Percentiles rank a stretch among this genome's conserved stretches.
Conservation (phyloP, 805 yeast species). For the Lipomyces spencermartinsiae region DNA sequence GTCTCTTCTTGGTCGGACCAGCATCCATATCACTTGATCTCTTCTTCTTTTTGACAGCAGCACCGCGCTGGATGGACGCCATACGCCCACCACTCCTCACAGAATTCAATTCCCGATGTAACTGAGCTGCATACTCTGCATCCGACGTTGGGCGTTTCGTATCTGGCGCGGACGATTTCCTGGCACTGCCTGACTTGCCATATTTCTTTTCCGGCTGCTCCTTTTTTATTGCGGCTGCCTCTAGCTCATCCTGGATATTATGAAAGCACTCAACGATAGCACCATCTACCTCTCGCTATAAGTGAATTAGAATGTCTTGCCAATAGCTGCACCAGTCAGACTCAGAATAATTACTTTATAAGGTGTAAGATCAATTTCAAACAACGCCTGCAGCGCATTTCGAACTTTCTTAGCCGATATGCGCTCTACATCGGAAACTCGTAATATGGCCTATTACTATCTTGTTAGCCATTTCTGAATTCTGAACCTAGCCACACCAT, state of each 20-base stretch:
- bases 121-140: conserved; percentile 31
- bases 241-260: conserved; percentile 52
- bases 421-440: conserved; percentile 70
- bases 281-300: conserved; percentile 63
- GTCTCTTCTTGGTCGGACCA: conserved; percentile 25
- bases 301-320: conserved; percentile 1
- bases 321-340: background rate
- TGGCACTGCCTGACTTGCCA: conserved; percentile 11
- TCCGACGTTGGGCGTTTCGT: conserved; percentile 36
- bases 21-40: conserved; percentile 28
- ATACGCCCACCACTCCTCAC: conserved; percentile 16
- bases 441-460: conserved; percentile 67
- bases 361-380: conserved; percentile 58
- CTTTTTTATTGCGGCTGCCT: conserved; percentile 40
- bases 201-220: conserved; percentile 33
- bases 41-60: conserved; percentile 30
- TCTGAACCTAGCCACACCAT: background rate
- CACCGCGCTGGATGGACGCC: background rate
- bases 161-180: background rate
- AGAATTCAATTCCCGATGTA: conserved; percentile 30
- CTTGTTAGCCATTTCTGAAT: background rate
- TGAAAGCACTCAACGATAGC: conserved; percentile 65
- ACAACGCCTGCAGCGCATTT: conserved; percentile 73
- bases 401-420: conserved; percentile 76
- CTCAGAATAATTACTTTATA: conserved; percentile 45